phyloP scores from a whole-genome alignment of 257 asterid genomes.

The Eustoma russellianum region DNA sequence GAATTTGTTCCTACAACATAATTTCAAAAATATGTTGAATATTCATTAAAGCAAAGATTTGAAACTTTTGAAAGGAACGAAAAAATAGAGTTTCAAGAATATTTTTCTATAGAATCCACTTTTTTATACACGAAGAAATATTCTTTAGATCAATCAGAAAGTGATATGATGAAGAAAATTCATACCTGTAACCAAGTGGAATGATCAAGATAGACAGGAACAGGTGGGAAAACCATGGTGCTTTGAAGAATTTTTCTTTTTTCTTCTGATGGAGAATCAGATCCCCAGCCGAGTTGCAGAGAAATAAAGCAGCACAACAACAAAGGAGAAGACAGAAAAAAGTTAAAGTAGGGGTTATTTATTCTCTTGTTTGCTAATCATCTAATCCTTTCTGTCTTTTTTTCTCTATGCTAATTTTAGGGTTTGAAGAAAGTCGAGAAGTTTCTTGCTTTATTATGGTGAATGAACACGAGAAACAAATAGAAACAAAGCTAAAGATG shows the following conservation, averaged over 20 bases:
- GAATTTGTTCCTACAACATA: neutral
- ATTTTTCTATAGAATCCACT: constrained; percentile 2
- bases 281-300: constrained; percentile 11
- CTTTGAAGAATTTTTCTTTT: constrained; percentile 11
- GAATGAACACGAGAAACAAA: neutral
- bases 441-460: constrained; percentile 5
- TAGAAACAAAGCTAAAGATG: neutral
- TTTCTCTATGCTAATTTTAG: constrained; percentile 8
- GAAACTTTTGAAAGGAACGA: no score
- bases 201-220: constrained; percentile 35
- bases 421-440: constrained; percentile 1
- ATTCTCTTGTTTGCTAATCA: constrained; percentile 11
- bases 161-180: neutral
- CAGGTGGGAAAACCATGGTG: constrained; percentile 31
- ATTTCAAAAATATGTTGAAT: constrained; percentile 12
- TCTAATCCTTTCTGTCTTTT: constrained; percentile 2
- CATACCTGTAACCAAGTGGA: constrained; percentile 33
- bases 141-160: neutral
- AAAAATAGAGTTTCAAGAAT: constrained; percentile 2
- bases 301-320: constrained; percentile 6
- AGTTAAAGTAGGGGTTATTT: constrained; percentile 13
- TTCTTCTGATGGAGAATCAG: constrained; percentile 26
- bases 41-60: constrained; percentile 14
- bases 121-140: no score
- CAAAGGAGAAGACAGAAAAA: constrained; percentile 16